These are phyloP conservation scores for Pseudogymnoascus verrucosus DNA, from an alignment of 2,329 filamentous ascomycete genomes.

Conservation along the genomic window DNA sequence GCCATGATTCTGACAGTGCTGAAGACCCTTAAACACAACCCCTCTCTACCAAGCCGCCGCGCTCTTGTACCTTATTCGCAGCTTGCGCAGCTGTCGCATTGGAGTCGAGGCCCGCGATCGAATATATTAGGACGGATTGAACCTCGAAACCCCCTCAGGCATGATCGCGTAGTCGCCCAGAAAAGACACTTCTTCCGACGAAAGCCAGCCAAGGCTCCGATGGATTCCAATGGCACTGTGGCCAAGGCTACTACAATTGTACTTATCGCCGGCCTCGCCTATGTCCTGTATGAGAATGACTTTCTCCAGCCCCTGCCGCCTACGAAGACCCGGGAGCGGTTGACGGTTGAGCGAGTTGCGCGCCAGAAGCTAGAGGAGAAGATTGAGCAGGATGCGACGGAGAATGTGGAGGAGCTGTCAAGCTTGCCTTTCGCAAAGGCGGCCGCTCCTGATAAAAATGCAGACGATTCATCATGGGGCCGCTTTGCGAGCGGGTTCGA, in stretches of 20 bases:
- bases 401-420: conserved; percentile 21
- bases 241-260: conserved; percentile 22
- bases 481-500: conserved; percentile 16
- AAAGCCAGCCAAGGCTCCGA: conserved; percentile 8
- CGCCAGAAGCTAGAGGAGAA: conserved; percentile 18
- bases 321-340: conserved; percentile 18
- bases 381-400: conserved; percentile 17
- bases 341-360: not conserved
- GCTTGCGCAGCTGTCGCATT: not conserved
- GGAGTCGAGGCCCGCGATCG: not conserved
- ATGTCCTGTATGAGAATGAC: conserved; percentile 26
- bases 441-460: not conserved
- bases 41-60: not conserved
- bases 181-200: not conserved
- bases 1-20: conserved; percentile 1
- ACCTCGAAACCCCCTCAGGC: not conserved
- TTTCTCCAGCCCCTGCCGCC: conserved; percentile 26
- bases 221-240: conserved; percentile 16
- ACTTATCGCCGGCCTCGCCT: conserved; percentile 20
- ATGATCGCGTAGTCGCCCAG: not conserved
- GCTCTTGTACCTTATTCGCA: not conserved
- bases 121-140: not conserved
- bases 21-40: not conserved
- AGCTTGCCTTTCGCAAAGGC: conserved; percentile 19
- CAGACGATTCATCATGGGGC: conserved; percentile 25